Evolutionary conservation across 768 basidiomycete genomes (phyloP), one percentile per base, ranked within the genome.

Genomic region (Suillus plorans): DNA sequence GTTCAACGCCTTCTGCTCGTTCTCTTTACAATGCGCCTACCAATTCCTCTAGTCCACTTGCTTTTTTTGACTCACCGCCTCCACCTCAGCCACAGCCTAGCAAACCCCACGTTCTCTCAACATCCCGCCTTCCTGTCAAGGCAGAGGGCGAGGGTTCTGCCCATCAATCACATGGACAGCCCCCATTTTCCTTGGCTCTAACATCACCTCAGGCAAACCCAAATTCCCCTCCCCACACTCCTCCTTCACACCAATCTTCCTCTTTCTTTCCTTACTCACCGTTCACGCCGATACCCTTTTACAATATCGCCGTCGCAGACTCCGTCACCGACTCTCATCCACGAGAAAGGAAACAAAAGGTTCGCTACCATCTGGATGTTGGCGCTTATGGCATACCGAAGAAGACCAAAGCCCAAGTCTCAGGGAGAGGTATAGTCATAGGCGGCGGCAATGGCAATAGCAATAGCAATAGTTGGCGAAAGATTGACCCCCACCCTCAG

Each of bases 361-460:
- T 71, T 67, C 72, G 80, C 42, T 85, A 81, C 68, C 80, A 84
- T 67, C 82, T 95, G 42, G 89, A 92, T 59, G 86, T 89, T 16
- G 93, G 90, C 18, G 92, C 92, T 14, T 94, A 92, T 68, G 94
- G 94, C 5, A 91, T 95, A 60, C 89, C 94, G 0, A 96, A 96
- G 74, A 75, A 71, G 47, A 64, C 70, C 7, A 73, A 60, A 52
- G 67, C 62, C 63, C 71, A 69, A 61, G 67, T 52, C 10, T 66
- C 79, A 72, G 78, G 73, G 72, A 67, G 63, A 69, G 63, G 66
- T 56, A 56, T 56, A n/a, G 18, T 10, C 18, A 28, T 59, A 20
- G 61, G 63, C 56, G 2, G 68, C 5, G 37, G 67, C 55, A 31
- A 31, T 31, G 34, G 67, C 55, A 31, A 31, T 31, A 31, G 31